Evolutionary conservation across 2,329 filamentous ascomycete species (phyloP).

Genomic region (Fusarium tjaetaba): DNA sequence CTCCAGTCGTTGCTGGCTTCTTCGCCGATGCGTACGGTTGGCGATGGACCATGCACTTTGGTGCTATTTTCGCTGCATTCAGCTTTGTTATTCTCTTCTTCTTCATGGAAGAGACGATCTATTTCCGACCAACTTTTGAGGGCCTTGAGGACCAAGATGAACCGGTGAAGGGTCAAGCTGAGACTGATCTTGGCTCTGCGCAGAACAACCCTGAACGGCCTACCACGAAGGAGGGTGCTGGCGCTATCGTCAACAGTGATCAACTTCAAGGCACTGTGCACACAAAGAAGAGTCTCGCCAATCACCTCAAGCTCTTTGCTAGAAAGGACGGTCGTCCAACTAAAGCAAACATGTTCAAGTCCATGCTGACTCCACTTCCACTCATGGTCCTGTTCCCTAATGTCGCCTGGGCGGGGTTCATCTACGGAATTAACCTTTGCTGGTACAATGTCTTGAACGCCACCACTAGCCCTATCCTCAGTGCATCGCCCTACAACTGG

Average conservation of each 20-base stretch:
- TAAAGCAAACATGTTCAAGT: neutral
- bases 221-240: neutral
- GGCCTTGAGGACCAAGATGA: neutral
- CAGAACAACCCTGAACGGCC: neutral
- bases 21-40: neutral
- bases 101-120: neutral
- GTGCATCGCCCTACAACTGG: neutral
- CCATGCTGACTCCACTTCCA: neutral
- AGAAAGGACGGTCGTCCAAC: neutral
- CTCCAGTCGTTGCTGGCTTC: neutral
- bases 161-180: neutral
- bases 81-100: neutral
- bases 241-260: neutral
- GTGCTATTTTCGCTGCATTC: neutral
- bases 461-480: neutral
- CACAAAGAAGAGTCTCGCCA: neutral
- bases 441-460: slow-evolving; percentile 1
- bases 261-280: neutral
- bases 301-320: neutral
- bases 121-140: neutral
- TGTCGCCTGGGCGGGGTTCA: neutral
- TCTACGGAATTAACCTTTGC: neutral
- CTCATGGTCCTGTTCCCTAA: neutral
- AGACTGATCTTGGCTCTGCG: neutral
- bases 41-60: neutral